Base-by-base conservation (phyloP, 1,139 yeast genomes). In the Candida smagusa region DNA sequence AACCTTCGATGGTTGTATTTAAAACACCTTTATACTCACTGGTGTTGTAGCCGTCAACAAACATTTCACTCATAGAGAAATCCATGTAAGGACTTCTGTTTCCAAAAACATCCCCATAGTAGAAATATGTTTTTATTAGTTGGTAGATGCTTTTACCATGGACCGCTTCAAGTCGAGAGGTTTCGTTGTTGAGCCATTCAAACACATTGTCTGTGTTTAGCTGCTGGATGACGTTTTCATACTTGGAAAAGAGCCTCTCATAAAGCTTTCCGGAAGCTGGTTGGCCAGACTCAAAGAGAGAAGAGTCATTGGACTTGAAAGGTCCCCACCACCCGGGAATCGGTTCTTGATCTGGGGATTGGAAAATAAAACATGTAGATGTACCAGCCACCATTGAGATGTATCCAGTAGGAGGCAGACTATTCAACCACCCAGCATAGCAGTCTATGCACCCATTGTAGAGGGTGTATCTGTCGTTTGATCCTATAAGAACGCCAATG, bases 301-400 rank as follows among this genome's bases (percentile, higher is more conserved):
- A 40, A 54, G 13, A 22, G 23, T 43, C 47, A 7, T 25, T 13
- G 12, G 37, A 34, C 5, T 50, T 28, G 47, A 69, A 78, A 0
- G 84, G 84, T 0, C 84, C 84, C 84, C 84, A 79, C 3, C 77
- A 56, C 0, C 82, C 82, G 0, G 60, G 53, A 9, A 2, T 32
- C 1, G 35, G 27, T 5, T 28, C 25, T 2, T 21, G 4, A 1
- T 31, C 23, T 1, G 38, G 36, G 3, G 59, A 53, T 1, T 68
- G 63, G 7, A 68, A 48, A 3, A 79, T 47, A 42, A 66, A 77
- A 44, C 84, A 79, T 0, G 83, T 77, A 5, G 82, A 77, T 0
- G 84, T 79, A 0, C 84, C 84, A 1, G 83, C 84, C 7, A 77
- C 71, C 74, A 77, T 68, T 2, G 76, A 62, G 12, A 77, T 31